Conservation (phyloP, 2,329 filamentous ascomycete genomes). For the Xylariaceae sp. region DNA sequence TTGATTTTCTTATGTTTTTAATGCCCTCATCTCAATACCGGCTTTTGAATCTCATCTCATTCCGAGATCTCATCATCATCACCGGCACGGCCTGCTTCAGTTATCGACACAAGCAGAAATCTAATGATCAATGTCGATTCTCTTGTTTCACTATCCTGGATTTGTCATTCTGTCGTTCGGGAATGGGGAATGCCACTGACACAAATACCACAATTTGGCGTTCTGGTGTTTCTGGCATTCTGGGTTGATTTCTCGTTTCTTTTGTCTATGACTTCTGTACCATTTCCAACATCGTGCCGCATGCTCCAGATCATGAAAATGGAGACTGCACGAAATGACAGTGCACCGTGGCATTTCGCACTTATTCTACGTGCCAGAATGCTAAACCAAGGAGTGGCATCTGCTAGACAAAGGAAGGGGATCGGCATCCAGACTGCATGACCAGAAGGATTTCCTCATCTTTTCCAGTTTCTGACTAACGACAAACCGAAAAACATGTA, state of each 20-base stretch:
- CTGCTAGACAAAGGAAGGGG: background rate
- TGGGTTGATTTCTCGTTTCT: background rate
- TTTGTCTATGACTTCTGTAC: conserved; percentile 17
- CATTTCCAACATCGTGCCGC: conserved; percentile 1
- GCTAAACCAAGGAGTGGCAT: background rate
- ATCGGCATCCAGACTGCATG: conserved; percentile 15
- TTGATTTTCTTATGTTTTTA: conserved; percentile 1
- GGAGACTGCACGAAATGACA: background rate
- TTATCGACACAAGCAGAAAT: background rate
- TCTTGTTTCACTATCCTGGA: background rate
- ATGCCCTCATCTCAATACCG: conserved; percentile 3
- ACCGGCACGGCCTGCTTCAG: background rate
- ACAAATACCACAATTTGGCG: conserved; percentile 24
- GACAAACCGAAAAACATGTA: conserved; percentile 9
- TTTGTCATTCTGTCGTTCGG: conserved; percentile 8
- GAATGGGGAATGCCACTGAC: conserved; percentile 14
- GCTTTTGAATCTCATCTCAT: conserved; percentile 8
- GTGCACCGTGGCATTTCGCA: background rate
- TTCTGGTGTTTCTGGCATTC: conserved; percentile 22
- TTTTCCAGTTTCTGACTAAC: background rate
- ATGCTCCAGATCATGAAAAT: background rate
- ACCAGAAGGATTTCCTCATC: conserved; percentile 11
- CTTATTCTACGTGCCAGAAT: conserved; percentile 3
- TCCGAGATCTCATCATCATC: conserved; percentile 7
- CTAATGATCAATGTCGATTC: conserved; percentile 28